A percentile compares a stretch with the other conserved stretches of the same genome.
These are phyloP conservation scores for Biscutella auriculata DNA, from an alignment of 441 rosid species.

Conservation along the genomic window DNA sequence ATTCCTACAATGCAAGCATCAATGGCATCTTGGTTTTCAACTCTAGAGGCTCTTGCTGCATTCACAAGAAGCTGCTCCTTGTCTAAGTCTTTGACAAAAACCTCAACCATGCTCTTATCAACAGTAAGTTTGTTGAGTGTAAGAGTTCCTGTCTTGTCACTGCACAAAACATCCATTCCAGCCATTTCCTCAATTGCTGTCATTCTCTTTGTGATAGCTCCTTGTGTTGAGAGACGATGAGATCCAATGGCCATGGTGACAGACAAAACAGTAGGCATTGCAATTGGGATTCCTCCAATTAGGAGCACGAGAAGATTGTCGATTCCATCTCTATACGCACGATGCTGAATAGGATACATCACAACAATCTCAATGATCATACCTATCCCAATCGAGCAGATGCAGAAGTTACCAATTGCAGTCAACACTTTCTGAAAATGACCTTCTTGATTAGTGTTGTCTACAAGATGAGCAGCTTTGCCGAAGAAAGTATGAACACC, in stretches of 20 bases:
- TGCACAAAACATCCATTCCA: slow-evolving; percentile 66
- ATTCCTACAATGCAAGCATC: slow-evolving; percentile 67
- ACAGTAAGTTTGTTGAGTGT: slow-evolving; percentile 70
- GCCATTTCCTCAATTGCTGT: slow-evolving; percentile 71
- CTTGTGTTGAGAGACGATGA: slow-evolving; percentile 58
- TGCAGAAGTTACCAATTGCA: slow-evolving; percentile 68
- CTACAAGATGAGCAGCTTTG: slow-evolving; percentile 67
- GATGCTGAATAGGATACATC: slow-evolving; percentile 56
- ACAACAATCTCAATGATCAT: slow-evolving; percentile 51
- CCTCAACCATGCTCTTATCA: slow-evolving; percentile 54
- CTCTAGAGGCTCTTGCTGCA: slow-evolving; percentile 64
- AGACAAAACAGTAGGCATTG: slow-evolving; percentile 67
- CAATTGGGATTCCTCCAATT: slow-evolving; percentile 66
- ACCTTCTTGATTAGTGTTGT: slow-evolving; percentile 55
- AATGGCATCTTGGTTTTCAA: slow-evolving; percentile 66
- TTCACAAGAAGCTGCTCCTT: slow-evolving; percentile 37
- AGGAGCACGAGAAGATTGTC: slow-evolving; percentile 58
- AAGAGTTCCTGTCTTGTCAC: slow-evolving; percentile 71
- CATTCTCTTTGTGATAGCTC: slow-evolving; percentile 67
- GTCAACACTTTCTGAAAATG: slow-evolving; percentile 64
- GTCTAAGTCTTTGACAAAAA: slow-evolving; percentile 36
- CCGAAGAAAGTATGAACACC: slow-evolving; percentile 71
- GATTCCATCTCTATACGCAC: slow-evolving; percentile 48
- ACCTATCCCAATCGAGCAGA: slow-evolving; percentile 49
- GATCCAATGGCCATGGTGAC: slow-evolving; percentile 71